Evolutionary conservation across 768 basidiomycete genomes (phyloP).

Genomic region (Lactarius tabidus): DNA sequence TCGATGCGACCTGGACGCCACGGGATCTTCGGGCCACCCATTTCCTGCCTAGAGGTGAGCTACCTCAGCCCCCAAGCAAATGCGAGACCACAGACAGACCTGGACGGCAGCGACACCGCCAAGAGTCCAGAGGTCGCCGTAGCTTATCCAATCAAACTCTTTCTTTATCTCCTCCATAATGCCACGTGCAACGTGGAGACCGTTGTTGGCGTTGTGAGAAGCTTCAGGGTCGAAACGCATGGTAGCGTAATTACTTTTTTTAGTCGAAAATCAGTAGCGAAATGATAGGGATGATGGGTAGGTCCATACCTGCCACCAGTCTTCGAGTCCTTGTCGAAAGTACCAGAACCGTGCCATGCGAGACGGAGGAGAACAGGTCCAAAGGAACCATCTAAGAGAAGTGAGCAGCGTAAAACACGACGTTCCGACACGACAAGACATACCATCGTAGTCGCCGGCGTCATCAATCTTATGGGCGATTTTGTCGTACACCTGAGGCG

Average conservation of each 20-base stretch:
- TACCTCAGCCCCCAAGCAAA: background rate
- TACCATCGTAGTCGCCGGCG: slow-evolving; percentile 80
- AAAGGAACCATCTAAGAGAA: slow-evolving; percentile 70
- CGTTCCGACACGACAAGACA: slow-evolving; percentile 24
- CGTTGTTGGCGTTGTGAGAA: slow-evolving; percentile 78
- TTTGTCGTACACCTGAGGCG: slow-evolving; percentile 77
- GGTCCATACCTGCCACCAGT: slow-evolving; percentile 69
- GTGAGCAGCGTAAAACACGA: slow-evolving; percentile 20
- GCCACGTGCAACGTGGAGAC: slow-evolving; percentile 73
- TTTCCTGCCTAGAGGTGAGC: slow-evolving; percentile 49
- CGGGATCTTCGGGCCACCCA: slow-evolving; percentile 86
- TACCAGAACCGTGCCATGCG: slow-evolving; percentile 93
- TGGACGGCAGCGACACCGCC: slow-evolving; percentile 88
- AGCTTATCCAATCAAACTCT: slow-evolving; percentile 90
- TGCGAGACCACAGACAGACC: slow-evolving; percentile 37
- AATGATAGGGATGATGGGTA: slow-evolving; percentile 11
- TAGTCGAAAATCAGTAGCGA: slow-evolving; percentile 16
- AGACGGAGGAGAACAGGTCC: slow-evolving; percentile 85
- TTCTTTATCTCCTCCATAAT: slow-evolving; percentile 85
- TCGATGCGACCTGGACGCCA: slow-evolving; percentile 95
- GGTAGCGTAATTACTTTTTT: slow-evolving; percentile 85
- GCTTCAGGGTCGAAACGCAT: slow-evolving; percentile 96
- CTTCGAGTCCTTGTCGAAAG: slow-evolving; percentile 75
- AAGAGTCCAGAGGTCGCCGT: slow-evolving; percentile 96
- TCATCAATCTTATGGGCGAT: slow-evolving; percentile 75